Evolutionary conservation across 768 basidiomycete genomes (phyloP), one percentile per base, ranked within the genome.

Genomic region (Boletus vermiculosoides): DNA sequence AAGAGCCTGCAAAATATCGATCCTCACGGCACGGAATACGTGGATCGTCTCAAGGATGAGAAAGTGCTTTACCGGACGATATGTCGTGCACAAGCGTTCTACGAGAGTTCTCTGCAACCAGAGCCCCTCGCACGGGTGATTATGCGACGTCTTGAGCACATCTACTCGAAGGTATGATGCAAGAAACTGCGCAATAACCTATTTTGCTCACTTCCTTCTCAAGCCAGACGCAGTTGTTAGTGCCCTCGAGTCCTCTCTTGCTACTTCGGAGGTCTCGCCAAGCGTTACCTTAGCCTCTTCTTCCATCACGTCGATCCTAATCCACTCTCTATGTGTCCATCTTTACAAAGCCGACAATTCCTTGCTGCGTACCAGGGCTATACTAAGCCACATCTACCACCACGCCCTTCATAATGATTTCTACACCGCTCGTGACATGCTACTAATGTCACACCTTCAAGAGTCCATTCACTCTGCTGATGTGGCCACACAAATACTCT

Each of bases 1-100:
- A 91, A 91, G 68, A 94, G 92, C 66, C 75, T 99, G 34, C 97
- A 98, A 82, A 94, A 98, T 68, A 94, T 97, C 61, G 97, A 99
- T 66, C 96, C 97, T 9, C 97, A 99, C 70, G 94, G 97, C 2
- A 93, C 91, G n/a, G 97, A 99, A 73, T 99, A 99, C 69, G 90
- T 99, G 44, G 97, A 98, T 69, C 84, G 97, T 47, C 78, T 99
- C 55, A 94, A 94, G 74, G 94, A 98, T 69, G 98, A 98, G 77
- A 92, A 94, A 67, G 86, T 87, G 16, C 82, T 99, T 23, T 99
- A 98, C 73, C 83, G 85, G 69, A 94, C 93, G 33, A 92, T 99
- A 62, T 93, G 92, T 72, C 89, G 91, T 50, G 89, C 94, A 0
- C 93, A 98, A 73, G 84, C 87, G 11, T 87, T 94, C 67, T 98